A percentile compares a stretch with the other conserved stretches of the same genome.
phyloP scores from a whole-genome alignment of 2,329 filamentous ascomycete genomes.

The Hypoxylon sp. region DNA sequence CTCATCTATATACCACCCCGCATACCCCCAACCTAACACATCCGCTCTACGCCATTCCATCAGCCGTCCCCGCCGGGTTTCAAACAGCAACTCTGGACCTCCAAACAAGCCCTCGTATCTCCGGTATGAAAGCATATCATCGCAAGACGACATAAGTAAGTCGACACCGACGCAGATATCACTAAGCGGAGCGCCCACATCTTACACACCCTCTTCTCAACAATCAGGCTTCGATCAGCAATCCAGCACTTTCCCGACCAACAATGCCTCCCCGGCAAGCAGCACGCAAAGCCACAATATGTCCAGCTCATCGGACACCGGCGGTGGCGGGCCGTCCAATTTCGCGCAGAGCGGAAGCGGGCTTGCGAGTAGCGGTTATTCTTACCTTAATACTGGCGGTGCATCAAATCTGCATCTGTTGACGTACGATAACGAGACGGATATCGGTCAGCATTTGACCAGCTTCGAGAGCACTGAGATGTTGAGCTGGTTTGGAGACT shows the following conservation, averaged over 20 bases:
- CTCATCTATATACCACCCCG: constrained; percentile 57
- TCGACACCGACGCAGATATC: constrained; percentile 38
- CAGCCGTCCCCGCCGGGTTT: constrained; percentile 40
- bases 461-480: constrained; percentile 48
- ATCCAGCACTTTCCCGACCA: neutral
- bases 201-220: constrained; percentile 54
- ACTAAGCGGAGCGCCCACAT: constrained; percentile 35
- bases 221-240: constrained; percentile 40
- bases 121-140: constrained; percentile 38
- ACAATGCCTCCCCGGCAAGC: constrained; percentile 52
- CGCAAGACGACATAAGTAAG: constrained; percentile 47
- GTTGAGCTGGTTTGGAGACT: constrained; percentile 49
- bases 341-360: constrained; percentile 46
- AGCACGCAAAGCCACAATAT: constrained; percentile 48
- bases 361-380: constrained; percentile 44
- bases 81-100: constrained; percentile 26
- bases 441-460: constrained; percentile 46
- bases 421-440: constrained; percentile 48
- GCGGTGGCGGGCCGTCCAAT: constrained; percentile 40
- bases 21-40: constrained; percentile 59
- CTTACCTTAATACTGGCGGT: constrained; percentile 40
- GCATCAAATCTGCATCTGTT: constrained; percentile 44
- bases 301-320: constrained; percentile 28
- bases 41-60: constrained; percentile 59
- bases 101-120: constrained; percentile 41